phyloP scores from a whole-genome alignment of 2,329 filamentous ascomycete genomes.

The Penicillium sp. region DNA sequence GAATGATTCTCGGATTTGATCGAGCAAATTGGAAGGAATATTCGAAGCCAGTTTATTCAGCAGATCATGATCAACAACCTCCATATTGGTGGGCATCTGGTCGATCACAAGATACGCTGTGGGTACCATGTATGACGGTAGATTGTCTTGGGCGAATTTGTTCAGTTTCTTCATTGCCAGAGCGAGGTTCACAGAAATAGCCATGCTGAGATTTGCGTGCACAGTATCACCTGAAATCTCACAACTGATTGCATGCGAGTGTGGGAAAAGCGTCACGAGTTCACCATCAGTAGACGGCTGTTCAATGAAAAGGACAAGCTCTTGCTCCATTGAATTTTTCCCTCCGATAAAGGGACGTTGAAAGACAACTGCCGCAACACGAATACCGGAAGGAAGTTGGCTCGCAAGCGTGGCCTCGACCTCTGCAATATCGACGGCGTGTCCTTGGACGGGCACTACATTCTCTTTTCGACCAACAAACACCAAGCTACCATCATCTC shows the following conservation, averaged over 20 bases:
- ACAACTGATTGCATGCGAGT: conserved; percentile 26
- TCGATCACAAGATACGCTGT: conserved; percentile 49
- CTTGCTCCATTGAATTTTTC: conserved; percentile 16
- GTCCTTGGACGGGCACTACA: conserved; percentile 39
- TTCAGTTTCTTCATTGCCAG: conserved; percentile 46
- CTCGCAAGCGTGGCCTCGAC: conserved; percentile 44
- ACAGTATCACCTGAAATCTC: conserved; percentile 19
- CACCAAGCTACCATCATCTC: conserved; percentile 32
- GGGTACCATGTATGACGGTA: conserved; percentile 53
- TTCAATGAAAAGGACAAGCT: conserved; percentile 40
- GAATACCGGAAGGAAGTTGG: conserved; percentile 37
- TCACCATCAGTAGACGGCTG: conserved; percentile 30
- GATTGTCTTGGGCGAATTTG: conserved; percentile 47
- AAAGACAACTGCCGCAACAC: conserved; percentile 34
- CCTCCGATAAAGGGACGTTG: conserved; percentile 11
- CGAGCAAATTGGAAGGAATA: conserved; percentile 23
- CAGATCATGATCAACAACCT: conserved; percentile 34
- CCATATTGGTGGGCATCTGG: conserved; percentile 35
- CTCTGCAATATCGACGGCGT: conserved; percentile 46
- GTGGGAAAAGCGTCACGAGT: conserved; percentile 30
- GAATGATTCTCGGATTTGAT: conserved; percentile 22
- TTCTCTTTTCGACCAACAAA: conserved; percentile 42
- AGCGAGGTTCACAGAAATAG: conserved; percentile 37
- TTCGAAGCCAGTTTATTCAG: conserved; percentile 37
- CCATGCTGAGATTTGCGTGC: conserved; percentile 21